A percentile compares a stretch with the other conserved stretches of the same genome.
Evolutionary conservation across 257 asterid species (phyloP).

Genomic region (Echites panduratus): DNA sequence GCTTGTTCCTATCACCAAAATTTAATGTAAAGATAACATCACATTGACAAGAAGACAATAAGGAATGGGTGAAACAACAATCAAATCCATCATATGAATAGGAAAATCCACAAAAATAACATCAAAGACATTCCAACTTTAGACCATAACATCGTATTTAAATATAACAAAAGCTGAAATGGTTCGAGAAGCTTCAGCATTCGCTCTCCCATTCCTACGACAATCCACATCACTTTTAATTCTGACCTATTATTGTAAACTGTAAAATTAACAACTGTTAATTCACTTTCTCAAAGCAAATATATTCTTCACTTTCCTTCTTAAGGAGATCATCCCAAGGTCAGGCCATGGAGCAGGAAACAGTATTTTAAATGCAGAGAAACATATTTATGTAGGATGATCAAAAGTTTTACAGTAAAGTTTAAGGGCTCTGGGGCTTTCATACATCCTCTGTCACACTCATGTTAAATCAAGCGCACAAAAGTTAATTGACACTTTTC

Average conservation of each 20-base stretch:
- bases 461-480: neutral
- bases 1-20: slow-evolving; percentile 61
- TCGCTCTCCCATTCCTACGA: no score
- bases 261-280: no score
- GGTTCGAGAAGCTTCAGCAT: neutral
- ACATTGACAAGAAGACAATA: neutral
- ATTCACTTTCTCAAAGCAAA: neutral
- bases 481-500: no score
- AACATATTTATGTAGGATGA: neutral
- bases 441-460: neutral
- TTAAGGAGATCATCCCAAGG: neutral
- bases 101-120: neutral
- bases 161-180: no score
- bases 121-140: no score
- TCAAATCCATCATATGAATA: neutral
- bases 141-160: no score
- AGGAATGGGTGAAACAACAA: neutral
- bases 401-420: neutral
- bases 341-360: neutral
- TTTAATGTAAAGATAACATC: neutral
- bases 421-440: neutral
- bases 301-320: neutral
- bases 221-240: neutral
- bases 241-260: neutral
- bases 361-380: neutral